Percentiles rank a stretch among this genome's conserved stretches.
These are phyloP conservation scores for Colletotrichum liriopes DNA, from an alignment of 2,329 filamentous ascomycete species.

Conservation along the genomic window DNA sequence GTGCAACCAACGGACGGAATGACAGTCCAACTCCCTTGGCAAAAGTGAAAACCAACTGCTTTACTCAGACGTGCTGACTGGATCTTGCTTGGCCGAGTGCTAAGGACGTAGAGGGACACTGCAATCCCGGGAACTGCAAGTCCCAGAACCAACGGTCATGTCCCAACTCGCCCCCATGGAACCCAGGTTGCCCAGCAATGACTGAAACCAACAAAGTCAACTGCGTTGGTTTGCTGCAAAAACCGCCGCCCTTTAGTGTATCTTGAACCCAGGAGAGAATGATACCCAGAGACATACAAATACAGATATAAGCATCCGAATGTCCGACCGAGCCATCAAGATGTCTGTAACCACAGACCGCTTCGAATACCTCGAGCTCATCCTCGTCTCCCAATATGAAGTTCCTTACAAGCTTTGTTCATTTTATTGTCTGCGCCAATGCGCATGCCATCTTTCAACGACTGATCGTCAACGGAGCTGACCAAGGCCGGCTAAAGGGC, in stretches of 20 bases:
- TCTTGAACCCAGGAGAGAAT: background rate
- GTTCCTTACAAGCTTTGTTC: conserved; percentile 21
- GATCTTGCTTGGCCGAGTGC: background rate
- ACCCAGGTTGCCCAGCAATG: background rate
- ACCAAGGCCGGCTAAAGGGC: conserved; percentile 16
- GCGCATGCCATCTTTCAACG: conserved; percentile 50
- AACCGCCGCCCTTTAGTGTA: background rate
- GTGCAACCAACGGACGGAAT: background rate
- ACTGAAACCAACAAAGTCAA: background rate
- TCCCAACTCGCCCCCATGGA: background rate
- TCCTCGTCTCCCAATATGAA: conserved; percentile 9
- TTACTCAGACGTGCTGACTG: background rate
- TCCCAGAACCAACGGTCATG: background rate
- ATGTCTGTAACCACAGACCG: background rate
- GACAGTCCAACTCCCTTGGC: background rate
- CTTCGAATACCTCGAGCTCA: background rate
- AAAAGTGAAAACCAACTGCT: background rate
- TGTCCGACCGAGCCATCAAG: no score
- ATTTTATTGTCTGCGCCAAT: conserved; percentile 62
- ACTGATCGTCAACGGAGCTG: conserved; percentile 15
- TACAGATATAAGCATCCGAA: background rate
- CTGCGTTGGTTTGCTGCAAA: no score
- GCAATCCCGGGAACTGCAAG: background rate
- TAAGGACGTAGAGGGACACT: background rate
- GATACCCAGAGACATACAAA: background rate